phyloP scores from a whole-genome alignment of 495 filamentous ascomycete genomes.

The Thozetella sp. region DNA sequence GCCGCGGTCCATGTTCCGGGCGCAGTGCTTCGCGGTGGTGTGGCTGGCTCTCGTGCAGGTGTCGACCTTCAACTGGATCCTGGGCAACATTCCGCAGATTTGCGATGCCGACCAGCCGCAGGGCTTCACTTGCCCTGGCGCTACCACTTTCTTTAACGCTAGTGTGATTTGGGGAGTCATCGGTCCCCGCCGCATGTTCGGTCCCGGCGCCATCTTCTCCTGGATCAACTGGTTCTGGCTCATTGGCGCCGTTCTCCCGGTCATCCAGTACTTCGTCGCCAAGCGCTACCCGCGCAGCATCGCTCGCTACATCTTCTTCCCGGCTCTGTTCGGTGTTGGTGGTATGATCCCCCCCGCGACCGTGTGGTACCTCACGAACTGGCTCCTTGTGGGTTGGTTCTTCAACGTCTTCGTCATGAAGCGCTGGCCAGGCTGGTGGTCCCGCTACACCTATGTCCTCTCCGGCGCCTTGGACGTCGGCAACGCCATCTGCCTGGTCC shows the following conservation, averaged over 20 bases:
- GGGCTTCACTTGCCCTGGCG: constrained; percentile 65
- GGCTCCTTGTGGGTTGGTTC: constrained; percentile 66
- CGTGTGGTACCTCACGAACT: constrained; percentile 65
- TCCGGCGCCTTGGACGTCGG: constrained; percentile 74
- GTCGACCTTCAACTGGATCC: constrained; percentile 67
- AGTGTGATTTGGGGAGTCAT: constrained; percentile 54
- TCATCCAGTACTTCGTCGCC: constrained; percentile 63
- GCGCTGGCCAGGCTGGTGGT: constrained; percentile 70
- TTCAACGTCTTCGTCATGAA: constrained; percentile 69
- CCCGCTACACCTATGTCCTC: constrained; percentile 77
- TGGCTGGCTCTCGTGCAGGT: constrained; percentile 68
- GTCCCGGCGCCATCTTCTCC: constrained; percentile 61
- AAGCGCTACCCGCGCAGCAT: constrained; percentile 56
- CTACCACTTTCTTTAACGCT: constrained; percentile 66
- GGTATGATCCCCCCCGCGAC: constrained; percentile 65
- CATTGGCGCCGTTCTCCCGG: constrained; percentile 57
- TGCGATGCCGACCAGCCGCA: constrained; percentile 59
- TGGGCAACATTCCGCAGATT: constrained; percentile 60
- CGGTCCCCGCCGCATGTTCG: constrained; percentile 59
- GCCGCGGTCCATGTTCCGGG: constrained; percentile 65
- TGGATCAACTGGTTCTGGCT: constrained; percentile 73
- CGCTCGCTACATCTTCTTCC: constrained; percentile 61
- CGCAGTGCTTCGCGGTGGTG: constrained; percentile 64
- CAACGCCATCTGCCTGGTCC: constrained; percentile 62
- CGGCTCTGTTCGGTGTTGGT: constrained; percentile 67